Evolutionary conservation across 768 basidiomycete genomes (phyloP).

Genomic region (Rhodotorula sphaerocarpa): DNA sequence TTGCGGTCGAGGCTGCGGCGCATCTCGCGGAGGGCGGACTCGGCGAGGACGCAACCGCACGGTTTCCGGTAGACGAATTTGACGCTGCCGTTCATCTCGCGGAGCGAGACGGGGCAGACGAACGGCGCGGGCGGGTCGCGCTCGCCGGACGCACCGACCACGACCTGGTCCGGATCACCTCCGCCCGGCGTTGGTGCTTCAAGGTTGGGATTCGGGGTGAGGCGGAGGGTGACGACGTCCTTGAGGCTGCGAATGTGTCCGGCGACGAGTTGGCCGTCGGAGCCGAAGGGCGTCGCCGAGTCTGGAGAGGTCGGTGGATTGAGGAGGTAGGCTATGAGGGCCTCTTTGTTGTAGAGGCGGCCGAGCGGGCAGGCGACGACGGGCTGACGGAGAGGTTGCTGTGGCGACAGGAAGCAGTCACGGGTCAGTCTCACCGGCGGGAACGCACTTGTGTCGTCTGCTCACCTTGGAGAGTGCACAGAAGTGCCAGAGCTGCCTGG

Average conservation of each 20-base stretch:
- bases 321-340: constrained; percentile 79
- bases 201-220: constrained; percentile 65
- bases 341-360: constrained; percentile 92
- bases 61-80: constrained; percentile 74
- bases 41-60: constrained; percentile 88
- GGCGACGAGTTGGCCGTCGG: constrained; percentile 80
- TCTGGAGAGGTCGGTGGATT: constrained; percentile 68
- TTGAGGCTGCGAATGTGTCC: constrained; percentile 84
- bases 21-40: constrained; percentile 68
- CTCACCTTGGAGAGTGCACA: constrained; percentile 91
- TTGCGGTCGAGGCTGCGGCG: constrained; percentile 31
- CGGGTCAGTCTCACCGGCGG: neutral
- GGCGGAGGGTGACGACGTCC: constrained; percentile 75
- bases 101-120: constrained; percentile 80
- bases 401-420: neutral
- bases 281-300: constrained; percentile 32
- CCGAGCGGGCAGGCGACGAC: constrained; percentile 86
- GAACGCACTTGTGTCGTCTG: neutral
- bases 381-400: constrained; percentile 79
- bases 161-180: neutral
- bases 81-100: constrained; percentile 89
- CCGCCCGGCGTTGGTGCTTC: constrained; percentile 38
- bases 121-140: constrained; percentile 55
- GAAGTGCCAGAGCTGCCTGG: constrained; percentile 71
- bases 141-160: neutral